phyloP scores from a whole-genome alignment of 768 basidiomycete species.

The Boletus coccyginus region DNA sequence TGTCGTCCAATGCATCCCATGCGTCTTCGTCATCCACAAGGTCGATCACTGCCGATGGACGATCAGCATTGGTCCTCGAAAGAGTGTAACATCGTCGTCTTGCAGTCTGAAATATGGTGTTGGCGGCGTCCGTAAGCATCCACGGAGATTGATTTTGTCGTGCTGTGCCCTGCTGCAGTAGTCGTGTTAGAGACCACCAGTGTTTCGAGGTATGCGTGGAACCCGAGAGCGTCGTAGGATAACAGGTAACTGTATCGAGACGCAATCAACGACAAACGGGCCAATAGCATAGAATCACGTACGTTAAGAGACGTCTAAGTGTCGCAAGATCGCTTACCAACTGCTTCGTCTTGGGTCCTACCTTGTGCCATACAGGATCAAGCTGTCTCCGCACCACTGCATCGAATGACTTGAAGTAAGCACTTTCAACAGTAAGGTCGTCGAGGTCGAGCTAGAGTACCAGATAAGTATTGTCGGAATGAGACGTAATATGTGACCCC shows the following conservation, averaged over 20 bases:
- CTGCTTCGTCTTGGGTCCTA: conserved; percentile 88
- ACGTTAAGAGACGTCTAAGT: conserved; percentile 80
- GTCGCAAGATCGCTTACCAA: conserved; percentile 86
- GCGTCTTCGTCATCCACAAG: conserved; percentile 65
- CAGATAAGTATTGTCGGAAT: neutral
- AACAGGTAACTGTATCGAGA: conserved; percentile 55
- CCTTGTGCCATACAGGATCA: conserved; percentile 96
- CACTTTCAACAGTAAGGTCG: conserved; percentile 88
- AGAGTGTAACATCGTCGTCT: conserved; percentile 78
- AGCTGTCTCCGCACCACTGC: conserved; percentile 82
- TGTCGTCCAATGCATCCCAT: conserved; percentile 70
- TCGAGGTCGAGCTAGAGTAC: conserved; percentile 82
- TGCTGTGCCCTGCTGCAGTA: conserved; percentile 45
- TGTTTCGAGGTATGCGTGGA: conserved; percentile 89
- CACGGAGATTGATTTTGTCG: conserved; percentile 77
- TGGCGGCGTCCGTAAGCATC: conserved; percentile 91
- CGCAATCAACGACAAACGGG: neutral
- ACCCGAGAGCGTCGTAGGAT: conserved; percentile 86
- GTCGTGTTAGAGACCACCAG: conserved; percentile 64
- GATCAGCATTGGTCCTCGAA: conserved; percentile 27
- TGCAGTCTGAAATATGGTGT: conserved; percentile 78
- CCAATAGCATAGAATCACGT: conserved; percentile 24
- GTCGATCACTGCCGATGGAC: conserved; percentile 35
- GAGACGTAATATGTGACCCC: conserved; percentile 1
- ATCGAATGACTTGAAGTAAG: conserved; percentile 93